phyloP scores from a whole-genome alignment of 345 rosid species.

The Carallia brachiata region DNA sequence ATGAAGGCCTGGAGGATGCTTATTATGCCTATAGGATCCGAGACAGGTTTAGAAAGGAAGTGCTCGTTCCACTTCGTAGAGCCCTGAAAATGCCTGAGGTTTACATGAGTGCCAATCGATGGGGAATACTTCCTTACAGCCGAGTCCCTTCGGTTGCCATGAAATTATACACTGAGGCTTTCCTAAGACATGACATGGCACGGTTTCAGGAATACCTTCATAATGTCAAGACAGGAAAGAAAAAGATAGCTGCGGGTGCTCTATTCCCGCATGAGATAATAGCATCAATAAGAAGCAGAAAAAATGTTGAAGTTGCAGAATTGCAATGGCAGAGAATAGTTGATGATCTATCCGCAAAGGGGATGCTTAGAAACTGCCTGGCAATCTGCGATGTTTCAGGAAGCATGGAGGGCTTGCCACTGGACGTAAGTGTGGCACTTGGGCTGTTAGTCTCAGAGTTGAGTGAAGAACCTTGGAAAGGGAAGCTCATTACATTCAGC shows the following conservation, averaged over 20 bases:
- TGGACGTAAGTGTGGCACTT: conserved; percentile 10
- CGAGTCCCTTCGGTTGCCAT: conserved; percentile 26
- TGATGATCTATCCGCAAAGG: conserved; percentile 10
- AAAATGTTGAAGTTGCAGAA: conserved; percentile 22
- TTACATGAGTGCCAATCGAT: conserved; percentile 18
- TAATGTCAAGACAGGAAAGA: conserved; percentile 10
- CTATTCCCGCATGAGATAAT: conserved; percentile 26
- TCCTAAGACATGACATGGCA: conserved; percentile 13
- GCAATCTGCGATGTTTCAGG: conserved; percentile 14
- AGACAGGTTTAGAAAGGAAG: conserved; percentile 22
- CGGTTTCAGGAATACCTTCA: conserved; percentile 16
- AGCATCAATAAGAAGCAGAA: not conserved
- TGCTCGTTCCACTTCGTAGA: conserved; percentile 22
- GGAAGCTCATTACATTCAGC: conserved; percentile 10
- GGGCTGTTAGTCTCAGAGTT: conserved; percentile 9
- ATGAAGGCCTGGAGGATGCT: conserved; percentile 14
- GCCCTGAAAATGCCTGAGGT: conserved; percentile 21
- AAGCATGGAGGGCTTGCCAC: conserved; percentile 2
- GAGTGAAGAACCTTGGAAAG: conserved; percentile 16
- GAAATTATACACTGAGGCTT: conserved; percentile 19
- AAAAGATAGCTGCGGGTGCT: conserved; percentile 20
- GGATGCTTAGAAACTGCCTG: conserved; percentile 10
- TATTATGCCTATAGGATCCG: conserved; percentile 19
- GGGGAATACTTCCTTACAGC: conserved; percentile 19
- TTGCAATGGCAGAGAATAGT: conserved; percentile 27